Percentiles rank a stretch among this genome's conserved stretches.
Conservation (phyloP, 495 filamentous ascomycete species). For the Podospora pseudocomata region DNA sequence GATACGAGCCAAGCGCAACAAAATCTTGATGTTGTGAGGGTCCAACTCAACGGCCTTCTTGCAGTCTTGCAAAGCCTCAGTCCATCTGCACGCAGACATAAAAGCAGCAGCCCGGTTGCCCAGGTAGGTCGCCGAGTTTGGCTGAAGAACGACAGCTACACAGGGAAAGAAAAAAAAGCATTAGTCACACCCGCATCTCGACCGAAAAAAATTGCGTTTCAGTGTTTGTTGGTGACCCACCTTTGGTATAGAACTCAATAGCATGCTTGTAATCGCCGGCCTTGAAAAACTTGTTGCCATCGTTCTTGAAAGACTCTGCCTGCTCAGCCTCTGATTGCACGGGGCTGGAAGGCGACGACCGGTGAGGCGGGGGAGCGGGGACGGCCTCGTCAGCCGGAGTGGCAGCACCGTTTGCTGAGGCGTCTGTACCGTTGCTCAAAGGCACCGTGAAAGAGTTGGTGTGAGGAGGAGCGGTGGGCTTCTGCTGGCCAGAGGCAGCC, state of each 20-base stretch:
- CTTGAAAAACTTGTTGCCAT: slow-evolving; percentile 96
- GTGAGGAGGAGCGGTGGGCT: slow-evolving; percentile 29
- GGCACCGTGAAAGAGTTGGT: slow-evolving; percentile 42
- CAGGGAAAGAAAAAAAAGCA: not conserved
- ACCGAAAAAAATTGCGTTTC: not conserved
- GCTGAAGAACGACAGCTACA: slow-evolving; percentile 76
- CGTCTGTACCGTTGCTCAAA: slow-evolving; percentile 53
- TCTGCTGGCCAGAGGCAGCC: slow-evolving; percentile 32
- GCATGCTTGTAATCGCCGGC: slow-evolving; percentile 79
- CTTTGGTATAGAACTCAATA: slow-evolving; percentile 91
- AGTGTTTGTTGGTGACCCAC: slow-evolving; percentile 40
- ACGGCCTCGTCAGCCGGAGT: slow-evolving; percentile 39
- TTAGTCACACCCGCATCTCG: slow-evolving; percentile 18
- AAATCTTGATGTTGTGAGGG: slow-evolving; percentile 75
- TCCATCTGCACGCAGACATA: slow-evolving; percentile 75
- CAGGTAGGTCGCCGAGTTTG: slow-evolving; percentile 78
- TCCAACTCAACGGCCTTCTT: slow-evolving; percentile 75
- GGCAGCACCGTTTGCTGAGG: slow-evolving; percentile 34
- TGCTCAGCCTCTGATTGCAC: slow-evolving; percentile 57
- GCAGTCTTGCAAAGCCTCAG: slow-evolving; percentile 80
- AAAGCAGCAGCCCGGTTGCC: slow-evolving; percentile 93
- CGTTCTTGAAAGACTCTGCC: slow-evolving; percentile 84
- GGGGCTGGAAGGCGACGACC: slow-evolving; percentile 58
- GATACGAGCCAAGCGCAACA: slow-evolving; percentile 83
- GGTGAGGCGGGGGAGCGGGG: slow-evolving; percentile 79